A percentile compares a stretch with the other conserved stretches of the same genome.
Conservation (phyloP, 2,329 filamentous ascomycete genomes). For the Sarocladiaceae sp. region DNA sequence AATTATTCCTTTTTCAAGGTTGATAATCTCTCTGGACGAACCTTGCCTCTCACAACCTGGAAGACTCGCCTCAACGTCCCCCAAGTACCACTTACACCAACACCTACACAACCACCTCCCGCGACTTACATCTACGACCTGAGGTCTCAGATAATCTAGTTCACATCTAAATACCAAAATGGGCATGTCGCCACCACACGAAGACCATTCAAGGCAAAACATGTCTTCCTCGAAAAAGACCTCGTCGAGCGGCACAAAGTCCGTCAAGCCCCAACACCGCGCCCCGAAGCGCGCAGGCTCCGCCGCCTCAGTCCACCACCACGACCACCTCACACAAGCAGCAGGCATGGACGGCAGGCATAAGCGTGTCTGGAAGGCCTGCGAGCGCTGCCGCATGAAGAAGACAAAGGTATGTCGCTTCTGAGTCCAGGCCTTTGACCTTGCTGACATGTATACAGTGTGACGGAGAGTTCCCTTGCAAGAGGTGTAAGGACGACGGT, state of each 20-base stretch:
- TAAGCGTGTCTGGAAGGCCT: constrained; percentile 62
- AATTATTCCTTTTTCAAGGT: too few relatives aligned
- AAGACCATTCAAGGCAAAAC: constrained; percentile 35
- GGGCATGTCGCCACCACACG: constrained; percentile 46
- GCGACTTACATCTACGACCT: not conserved
- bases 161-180: constrained; percentile 27
- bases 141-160: not conserved
- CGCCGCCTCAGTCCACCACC: constrained; percentile 28
- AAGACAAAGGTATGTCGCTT: constrained; percentile 54
- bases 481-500: constrained; percentile 60
- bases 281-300: constrained; percentile 43
- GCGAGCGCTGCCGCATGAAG: constrained; percentile 62
- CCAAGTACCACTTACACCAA: constrained; percentile 6
- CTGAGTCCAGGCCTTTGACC: constrained; percentile 6
- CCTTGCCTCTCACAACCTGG: too few relatives aligned
- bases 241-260: constrained; percentile 35
- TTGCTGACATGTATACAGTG: constrained; percentile 35
- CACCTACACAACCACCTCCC: not conserved
- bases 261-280: constrained; percentile 44
- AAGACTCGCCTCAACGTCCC: too few relatives aligned
- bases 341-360: constrained; percentile 47
- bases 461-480: constrained; percentile 60
- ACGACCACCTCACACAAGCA: constrained; percentile 27
- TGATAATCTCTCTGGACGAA: too few relatives aligned
- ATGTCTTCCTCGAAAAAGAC: constrained; percentile 29